These are phyloP conservation scores for Nothopassalora personata DNA, from an alignment of 2,329 filamentous ascomycete species.

Conservation along the genomic window DNA sequence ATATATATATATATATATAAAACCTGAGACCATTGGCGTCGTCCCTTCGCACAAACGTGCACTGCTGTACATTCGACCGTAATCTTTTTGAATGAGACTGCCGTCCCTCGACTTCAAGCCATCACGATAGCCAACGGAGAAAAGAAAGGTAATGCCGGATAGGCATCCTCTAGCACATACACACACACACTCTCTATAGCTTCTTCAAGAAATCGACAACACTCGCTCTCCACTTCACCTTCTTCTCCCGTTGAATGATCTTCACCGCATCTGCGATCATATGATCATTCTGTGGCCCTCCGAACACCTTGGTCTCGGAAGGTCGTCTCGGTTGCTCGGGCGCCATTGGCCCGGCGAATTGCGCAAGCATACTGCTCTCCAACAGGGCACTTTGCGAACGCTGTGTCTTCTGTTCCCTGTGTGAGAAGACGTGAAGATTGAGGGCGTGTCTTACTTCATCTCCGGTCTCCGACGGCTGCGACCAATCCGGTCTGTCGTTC, in stretches of 20 bases:
- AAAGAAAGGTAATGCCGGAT: not conserved
- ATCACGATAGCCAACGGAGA: not conserved
- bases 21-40: not conserved
- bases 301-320: not conserved
- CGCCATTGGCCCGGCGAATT: not conserved
- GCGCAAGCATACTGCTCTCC: not conserved
- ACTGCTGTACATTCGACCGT: not conserved
- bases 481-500: slow-evolving; percentile 23
- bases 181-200: slow-evolving; percentile 1
- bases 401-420: not conserved
- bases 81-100: too few species aligned
- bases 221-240: slow-evolving; percentile 13
- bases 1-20: too few species aligned
- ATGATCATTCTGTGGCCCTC: slow-evolving; percentile 8
- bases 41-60: not conserved
- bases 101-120: not conserved
- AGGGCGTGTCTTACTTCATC: slow-evolving; percentile 6
- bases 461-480: slow-evolving; percentile 20
- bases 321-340: not conserved
- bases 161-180: not conserved
- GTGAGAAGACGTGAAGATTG: slow-evolving; percentile 6
- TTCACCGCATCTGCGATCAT: slow-evolving; percentile 25
- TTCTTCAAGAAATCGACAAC: slow-evolving; percentile 22
- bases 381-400: not conserved
- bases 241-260: slow-evolving; percentile 23